Evolutionary conservation across 2,329 filamentous ascomycete genomes (phyloP).

Genomic region (Dissoconium aciculare): DNA sequence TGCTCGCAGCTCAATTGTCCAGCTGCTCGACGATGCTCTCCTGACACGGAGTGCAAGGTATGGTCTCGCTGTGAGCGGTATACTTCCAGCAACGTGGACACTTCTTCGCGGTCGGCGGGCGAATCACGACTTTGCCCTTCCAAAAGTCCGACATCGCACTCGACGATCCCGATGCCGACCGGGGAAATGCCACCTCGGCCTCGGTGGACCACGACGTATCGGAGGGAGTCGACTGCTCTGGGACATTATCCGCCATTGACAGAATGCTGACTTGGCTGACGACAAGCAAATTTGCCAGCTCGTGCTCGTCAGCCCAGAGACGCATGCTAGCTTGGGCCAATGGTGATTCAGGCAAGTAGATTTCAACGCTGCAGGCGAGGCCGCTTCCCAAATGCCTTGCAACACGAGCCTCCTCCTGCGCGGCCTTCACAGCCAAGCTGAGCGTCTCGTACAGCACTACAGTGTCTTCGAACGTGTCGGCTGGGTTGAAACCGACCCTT

Average conservation of each 20-base stretch:
- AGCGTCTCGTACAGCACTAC: constrained; percentile 32
- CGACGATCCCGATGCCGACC: too few species aligned
- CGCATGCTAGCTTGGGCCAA: constrained; percentile 3
- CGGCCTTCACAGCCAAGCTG: constrained; percentile 55
- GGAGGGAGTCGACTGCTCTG: too few species aligned
- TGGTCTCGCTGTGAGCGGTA: constrained; percentile 44
- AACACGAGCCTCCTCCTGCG: constrained; percentile 56
- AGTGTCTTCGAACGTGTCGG: constrained; percentile 32
- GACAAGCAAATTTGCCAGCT: constrained; percentile 30
- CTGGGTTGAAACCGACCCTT: constrained; percentile 2
- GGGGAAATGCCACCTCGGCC: too few species aligned
- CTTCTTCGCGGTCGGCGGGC: constrained; percentile 45
- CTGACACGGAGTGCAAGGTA: constrained; percentile 62
- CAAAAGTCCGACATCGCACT: too few species aligned
- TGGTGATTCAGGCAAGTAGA: constrained; percentile 25
- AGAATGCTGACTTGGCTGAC: constrained; percentile 25
- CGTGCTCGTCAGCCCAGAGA: constrained; percentile 12
- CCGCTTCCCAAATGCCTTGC: constrained; percentile 65
- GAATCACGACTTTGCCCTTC: constrained; percentile 16
- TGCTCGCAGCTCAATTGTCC: too few species aligned
- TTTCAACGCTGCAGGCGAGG: constrained; percentile 57
- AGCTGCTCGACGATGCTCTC: constrained; percentile 38
- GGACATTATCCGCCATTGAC: constrained; percentile 3
- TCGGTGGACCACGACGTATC: too few species aligned
- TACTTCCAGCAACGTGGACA: constrained; percentile 86